phyloP scores from a whole-genome alignment of 2,329 filamentous ascomycete species.

The Alternaria consortialis region DNA sequence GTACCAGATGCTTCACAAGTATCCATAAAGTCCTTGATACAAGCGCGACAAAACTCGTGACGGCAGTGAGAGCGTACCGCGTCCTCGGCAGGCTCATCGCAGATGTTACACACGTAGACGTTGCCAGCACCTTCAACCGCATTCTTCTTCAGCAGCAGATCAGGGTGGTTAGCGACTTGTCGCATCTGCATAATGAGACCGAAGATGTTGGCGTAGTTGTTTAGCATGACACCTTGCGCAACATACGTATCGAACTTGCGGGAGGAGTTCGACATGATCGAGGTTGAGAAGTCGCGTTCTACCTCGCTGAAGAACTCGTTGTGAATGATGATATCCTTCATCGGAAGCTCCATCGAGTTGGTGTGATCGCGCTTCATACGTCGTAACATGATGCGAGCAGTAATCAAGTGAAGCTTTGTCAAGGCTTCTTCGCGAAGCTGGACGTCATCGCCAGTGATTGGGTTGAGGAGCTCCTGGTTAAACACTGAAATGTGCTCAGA shows the following conservation, averaged over 20 bases:
- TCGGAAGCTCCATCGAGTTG: conserved; percentile 92
- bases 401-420: conserved; percentile 83
- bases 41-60: conserved; percentile 89
- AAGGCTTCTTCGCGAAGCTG: conserved; percentile 74
- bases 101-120: conserved; percentile 89
- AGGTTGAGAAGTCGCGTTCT: conserved; percentile 92
- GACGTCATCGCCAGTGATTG: conserved; percentile 62
- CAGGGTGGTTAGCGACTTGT: conserved; percentile 95
- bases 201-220: conserved; percentile 96
- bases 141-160: conserved; percentile 85
- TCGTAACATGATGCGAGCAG: conserved; percentile 93
- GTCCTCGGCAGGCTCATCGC: conserved; percentile 95
- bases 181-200: conserved; percentile 99
- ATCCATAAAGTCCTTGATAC: conserved; percentile 80
- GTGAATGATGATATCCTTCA: conserved; percentile 91
- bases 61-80: conserved; percentile 90
- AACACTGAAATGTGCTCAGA: conserved; percentile 81
- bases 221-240: conserved; percentile 86
- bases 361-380: conserved; percentile 94
- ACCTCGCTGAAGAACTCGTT: conserved; percentile 97
- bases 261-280: conserved; percentile 91
- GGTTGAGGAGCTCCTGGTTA: conserved; percentile 94
- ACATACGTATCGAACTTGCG: conserved; percentile 97
- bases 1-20: conserved; percentile 73
- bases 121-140: conserved; percentile 87